These are phyloP conservation scores for Margaritispora aquatica DNA, from an alignment of 495 filamentous ascomycete species.

Conservation along the genomic window DNA sequence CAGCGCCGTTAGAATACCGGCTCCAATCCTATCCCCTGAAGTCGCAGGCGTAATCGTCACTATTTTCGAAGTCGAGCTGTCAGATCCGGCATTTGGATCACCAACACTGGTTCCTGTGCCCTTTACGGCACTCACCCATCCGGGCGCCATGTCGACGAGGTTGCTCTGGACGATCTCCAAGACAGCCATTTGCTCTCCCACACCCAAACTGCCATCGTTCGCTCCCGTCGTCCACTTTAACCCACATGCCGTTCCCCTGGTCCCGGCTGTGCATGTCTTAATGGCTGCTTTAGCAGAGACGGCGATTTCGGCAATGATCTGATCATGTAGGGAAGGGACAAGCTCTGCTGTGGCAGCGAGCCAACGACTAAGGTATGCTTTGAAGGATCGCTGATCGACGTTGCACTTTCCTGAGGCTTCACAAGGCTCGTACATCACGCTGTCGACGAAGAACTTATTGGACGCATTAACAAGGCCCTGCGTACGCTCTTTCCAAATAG, in stretches of 20 bases:
- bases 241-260: constrained; percentile 56
- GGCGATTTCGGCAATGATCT: constrained; percentile 54
- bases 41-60: constrained; percentile 29
- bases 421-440: constrained; percentile 67
- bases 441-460: constrained; percentile 46
- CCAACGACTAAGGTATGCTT: constrained; percentile 85
- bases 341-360: constrained; percentile 62
- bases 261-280: constrained; percentile 58
- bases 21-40: constrained; percentile 51
- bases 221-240: constrained; percentile 61
- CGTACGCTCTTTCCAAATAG: constrained; percentile 48
- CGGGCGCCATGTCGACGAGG: constrained; percentile 32
- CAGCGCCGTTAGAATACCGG: constrained; percentile 52
- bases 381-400: constrained; percentile 77
- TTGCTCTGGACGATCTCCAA: constrained; percentile 60
- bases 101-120: constrained; percentile 70
- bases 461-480: constrained; percentile 46
- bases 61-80: constrained; percentile 6
- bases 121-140: constrained; percentile 16
- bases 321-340: constrained; percentile 56
- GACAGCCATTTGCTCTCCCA: constrained; percentile 66
- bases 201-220: constrained; percentile 53
- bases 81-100: constrained; percentile 57
- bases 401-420: constrained; percentile 58
- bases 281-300: constrained; percentile 62